These are phyloP conservation scores for Cucumis hystrix DNA, from an alignment of 306 rosid species.

Conservation along the genomic window DNA sequence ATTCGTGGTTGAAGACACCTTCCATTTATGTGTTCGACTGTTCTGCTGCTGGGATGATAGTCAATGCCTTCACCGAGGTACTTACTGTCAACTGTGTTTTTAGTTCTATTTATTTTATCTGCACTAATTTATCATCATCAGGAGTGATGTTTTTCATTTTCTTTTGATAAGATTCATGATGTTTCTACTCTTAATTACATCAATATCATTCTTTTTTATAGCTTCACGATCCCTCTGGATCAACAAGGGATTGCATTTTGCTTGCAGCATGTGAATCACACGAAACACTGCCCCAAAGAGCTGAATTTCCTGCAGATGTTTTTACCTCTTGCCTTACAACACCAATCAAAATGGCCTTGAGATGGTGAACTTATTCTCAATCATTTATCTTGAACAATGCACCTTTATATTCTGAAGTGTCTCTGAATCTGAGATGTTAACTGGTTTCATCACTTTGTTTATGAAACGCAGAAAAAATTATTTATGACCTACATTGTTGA, in stretches of 20 bases:
- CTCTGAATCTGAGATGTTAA: neutral
- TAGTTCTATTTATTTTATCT: constrained; percentile 4
- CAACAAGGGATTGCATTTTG: constrained; percentile 84
- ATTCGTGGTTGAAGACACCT: constrained; percentile 98
- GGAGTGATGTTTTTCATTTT: neutral
- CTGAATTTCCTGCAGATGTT: constrained; percentile 96
- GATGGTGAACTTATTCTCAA: constrained; percentile 53
- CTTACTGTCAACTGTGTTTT: neutral
- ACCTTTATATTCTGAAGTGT: neutral
- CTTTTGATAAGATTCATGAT: neutral
- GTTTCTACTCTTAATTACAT: constrained; percentile 7
- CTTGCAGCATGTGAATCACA: constrained; percentile 98
- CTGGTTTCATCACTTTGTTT: neutral
- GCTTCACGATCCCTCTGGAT: constrained; percentile 77
- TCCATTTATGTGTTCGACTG: constrained; percentile 97
- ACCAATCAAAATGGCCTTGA: constrained; percentile 94
- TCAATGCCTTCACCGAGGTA: constrained; percentile 81
- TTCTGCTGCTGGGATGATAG: constrained; percentile 88
- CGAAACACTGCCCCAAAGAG: constrained; percentile 96
- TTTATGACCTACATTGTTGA: neutral
- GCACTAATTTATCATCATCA: neutral
- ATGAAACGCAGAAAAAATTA: neutral
- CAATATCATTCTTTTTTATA: constrained; percentile 20
- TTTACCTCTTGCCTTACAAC: constrained; percentile 98
- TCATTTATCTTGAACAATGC: neutral